A percentile compares a stretch with the other conserved stretches of the same genome.
phyloP scores from a whole-genome alignment of 108 stramenopile species.

The Stephanodiscus minutulus region DNA sequence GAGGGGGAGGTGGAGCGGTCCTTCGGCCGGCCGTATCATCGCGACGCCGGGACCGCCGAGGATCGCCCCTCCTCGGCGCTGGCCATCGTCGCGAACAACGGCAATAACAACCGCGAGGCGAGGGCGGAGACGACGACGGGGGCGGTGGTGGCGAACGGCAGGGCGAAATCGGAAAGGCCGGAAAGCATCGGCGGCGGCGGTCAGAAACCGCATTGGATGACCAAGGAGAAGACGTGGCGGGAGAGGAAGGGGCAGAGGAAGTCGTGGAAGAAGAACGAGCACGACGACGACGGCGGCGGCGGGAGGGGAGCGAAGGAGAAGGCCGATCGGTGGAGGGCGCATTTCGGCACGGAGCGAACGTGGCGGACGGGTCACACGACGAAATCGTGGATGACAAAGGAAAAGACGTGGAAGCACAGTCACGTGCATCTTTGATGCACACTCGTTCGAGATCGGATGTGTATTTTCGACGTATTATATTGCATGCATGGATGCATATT shows the following conservation, averaged over 20 bases:
- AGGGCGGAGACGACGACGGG: no score
- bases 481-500: not conserved
- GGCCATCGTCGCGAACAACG: not conserved
- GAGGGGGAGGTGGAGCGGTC: constrained; percentile 10
- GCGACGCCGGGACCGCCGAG: not conserved
- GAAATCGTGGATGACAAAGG: constrained; percentile 27
- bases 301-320: constrained; percentile 1
- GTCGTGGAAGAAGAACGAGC: not conserved
- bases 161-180: no score
- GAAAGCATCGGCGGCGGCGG: not conserved
- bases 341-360: not conserved
- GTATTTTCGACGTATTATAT: not conserved
- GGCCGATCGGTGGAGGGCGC: not conserved
- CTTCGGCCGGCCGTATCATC: constrained; percentile 22
- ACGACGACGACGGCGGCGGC: not conserved
- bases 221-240: constrained; percentile 3
- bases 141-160: no score
- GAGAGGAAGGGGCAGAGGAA: not conserved
- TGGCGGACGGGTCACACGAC: constrained; percentile 4
- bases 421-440: constrained; percentile 12
- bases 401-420: constrained; percentile 32
- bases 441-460: not conserved
- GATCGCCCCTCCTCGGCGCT: no score
- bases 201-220: not conserved
- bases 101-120: no score